phyloP scores from a whole-genome alignment of 2,329 filamentous ascomycete genomes.

The Aspergillus calidoustus region DNA sequence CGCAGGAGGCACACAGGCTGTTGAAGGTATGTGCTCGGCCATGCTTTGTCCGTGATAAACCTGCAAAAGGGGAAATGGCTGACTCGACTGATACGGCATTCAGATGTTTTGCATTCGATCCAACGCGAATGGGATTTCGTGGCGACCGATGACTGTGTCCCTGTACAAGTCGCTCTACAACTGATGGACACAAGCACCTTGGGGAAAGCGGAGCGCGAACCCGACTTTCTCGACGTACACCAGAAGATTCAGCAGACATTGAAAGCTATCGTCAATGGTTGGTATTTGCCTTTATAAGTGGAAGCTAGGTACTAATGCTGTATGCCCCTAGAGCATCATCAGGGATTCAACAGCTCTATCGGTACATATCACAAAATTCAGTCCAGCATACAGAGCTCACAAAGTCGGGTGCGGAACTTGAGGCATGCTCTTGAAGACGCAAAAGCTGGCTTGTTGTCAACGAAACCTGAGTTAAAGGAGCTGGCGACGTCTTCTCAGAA shows the following conservation, averaged over 20 bases:
- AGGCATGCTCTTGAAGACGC: conserved; percentile 82
- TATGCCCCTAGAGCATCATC: conserved; percentile 75
- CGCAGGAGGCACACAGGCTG: conserved; percentile 33
- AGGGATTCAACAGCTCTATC: conserved; percentile 98
- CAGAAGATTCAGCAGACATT: conserved; percentile 88
- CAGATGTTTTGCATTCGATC: conserved; percentile 77
- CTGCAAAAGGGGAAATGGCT: conserved; percentile 2
- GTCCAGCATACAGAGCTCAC: conserved; percentile 84
- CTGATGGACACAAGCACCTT: conserved; percentile 93
- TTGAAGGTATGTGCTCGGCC: conserved; percentile 38
- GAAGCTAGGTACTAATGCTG: conserved; percentile 17
- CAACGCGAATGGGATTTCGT: conserved; percentile 90
- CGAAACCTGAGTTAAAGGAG: conserved; percentile 88
- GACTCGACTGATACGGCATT: conserved; percentile 1
- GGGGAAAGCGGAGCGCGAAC: conserved; percentile 85
- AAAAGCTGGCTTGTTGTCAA: conserved; percentile 79
- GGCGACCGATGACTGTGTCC: conserved; percentile 84
- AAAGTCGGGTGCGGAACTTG: conserved; percentile 79
- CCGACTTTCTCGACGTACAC: conserved; percentile 81
- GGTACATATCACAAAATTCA: conserved; percentile 99
- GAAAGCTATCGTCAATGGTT: conserved; percentile 86
- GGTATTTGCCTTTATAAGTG: conserved; percentile 15
- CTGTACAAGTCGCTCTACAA: conserved; percentile 92
- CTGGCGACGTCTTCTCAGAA: conserved; percentile 84
- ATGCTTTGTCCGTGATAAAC: not conserved